Conservation (phyloP, 2,329 filamentous ascomycete species). For the Talaromyces marneffei region DNA sequence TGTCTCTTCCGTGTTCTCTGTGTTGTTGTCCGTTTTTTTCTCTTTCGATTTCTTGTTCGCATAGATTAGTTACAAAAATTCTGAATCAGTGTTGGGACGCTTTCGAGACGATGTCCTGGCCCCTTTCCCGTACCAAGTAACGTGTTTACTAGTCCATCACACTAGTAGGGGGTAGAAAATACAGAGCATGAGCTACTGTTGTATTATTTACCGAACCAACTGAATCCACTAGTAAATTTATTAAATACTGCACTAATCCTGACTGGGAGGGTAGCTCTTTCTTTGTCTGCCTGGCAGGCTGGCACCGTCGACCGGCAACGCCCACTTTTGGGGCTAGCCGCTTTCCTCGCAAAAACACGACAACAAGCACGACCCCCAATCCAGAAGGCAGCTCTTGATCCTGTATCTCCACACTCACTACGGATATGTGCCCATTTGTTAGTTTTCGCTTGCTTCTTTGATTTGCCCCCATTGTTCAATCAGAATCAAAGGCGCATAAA, state of each 20-base stretch:
- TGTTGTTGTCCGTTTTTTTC: background rate
- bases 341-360: conserved; percentile 2
- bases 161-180: background rate
- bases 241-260: background rate
- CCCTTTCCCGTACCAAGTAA: background rate
- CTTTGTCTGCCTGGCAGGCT: background rate
- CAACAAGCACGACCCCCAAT: background rate
- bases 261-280: conserved; percentile 3
- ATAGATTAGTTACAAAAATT: no score
- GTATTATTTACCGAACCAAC: background rate
- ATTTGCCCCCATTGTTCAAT: conserved; percentile 3
- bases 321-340: conserved; percentile 2
- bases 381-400: background rate
- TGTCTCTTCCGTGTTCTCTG: background rate
- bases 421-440: no score
- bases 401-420: background rate
- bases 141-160: background rate
- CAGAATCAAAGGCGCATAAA: background rate
- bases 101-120: background rate
- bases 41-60: background rate
- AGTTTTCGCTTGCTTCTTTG: background rate
- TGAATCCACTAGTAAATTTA: background rate
- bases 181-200: background rate
- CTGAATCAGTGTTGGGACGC: background rate
- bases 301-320: background rate